These are phyloP conservation scores for Saccharomycopsis lassenensis DNA, from an alignment of 805 yeast genomes.

Conservation along the genomic window DNA sequence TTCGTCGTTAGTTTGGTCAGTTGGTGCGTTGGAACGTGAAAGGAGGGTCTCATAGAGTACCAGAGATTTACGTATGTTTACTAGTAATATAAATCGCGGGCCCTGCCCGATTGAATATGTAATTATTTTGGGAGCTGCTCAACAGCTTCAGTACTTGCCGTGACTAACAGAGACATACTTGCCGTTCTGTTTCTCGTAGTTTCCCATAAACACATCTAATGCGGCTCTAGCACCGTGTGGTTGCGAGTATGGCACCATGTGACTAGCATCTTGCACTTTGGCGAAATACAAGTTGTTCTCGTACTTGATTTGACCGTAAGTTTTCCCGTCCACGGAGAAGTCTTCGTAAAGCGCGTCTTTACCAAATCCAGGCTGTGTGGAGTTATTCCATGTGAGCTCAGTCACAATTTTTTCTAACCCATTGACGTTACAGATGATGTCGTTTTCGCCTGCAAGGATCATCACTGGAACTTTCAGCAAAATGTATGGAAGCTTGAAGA, in stretches of 20 bases:
- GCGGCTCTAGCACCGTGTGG: conserved; percentile 49
- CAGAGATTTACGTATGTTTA: no score
- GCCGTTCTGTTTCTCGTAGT: conserved; percentile 17
- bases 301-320: conserved; percentile 29
- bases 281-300: conserved; percentile 58
- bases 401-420: conserved; percentile 53
- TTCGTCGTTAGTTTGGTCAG: conserved; percentile 57
- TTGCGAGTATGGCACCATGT: conserved; percentile 70
- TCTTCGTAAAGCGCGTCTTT: conserved; percentile 1
- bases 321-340: conserved; percentile 9
- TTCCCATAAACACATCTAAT: conserved; percentile 35
- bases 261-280: conserved; percentile 52
- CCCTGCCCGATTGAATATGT: no score
- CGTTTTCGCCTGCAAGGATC: conserved; percentile 61
- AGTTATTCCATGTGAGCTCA: conserved; percentile 44
- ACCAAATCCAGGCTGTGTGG: conserved; percentile 22
- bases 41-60: no score
- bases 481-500: conserved; percentile 43
- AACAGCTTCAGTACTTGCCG: conserved; percentile 10
- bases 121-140: no score
- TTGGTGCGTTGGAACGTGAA: no score
- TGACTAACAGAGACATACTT: conserved; percentile 11
- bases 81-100: no score
- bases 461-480: conserved; percentile 40
- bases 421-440: conserved; percentile 57